Conservation (phyloP, 495 filamentous ascomycete genomes). For the Acidiella bohemica region DNA sequence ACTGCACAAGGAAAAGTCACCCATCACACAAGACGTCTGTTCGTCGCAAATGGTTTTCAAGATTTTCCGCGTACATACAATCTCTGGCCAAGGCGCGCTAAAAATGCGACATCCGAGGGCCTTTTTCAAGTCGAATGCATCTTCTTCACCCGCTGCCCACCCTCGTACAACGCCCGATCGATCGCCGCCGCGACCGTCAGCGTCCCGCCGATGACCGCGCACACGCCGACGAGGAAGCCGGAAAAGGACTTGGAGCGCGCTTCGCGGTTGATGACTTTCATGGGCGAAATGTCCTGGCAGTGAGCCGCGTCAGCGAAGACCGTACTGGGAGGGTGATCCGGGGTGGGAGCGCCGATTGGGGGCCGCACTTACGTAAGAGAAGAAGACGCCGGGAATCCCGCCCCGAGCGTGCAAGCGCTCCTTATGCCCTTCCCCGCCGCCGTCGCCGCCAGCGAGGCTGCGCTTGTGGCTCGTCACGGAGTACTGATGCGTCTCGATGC, state of each 20-base stretch:
- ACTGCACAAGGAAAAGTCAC: too few species aligned
- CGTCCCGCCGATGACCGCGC: slow-evolving; percentile 87
- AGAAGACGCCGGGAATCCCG: slow-evolving; percentile 95
- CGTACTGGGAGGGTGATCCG: too few species aligned
- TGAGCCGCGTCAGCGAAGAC: not conserved
- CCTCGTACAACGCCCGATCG: slow-evolving; percentile 85
- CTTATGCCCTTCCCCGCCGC: slow-evolving; percentile 71
- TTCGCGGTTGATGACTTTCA: slow-evolving; percentile 99
- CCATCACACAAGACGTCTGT: too few species aligned
- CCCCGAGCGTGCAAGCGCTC: slow-evolving; percentile 77
- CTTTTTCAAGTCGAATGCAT: slow-evolving; percentile 37
- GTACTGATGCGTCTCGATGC: slow-evolving; percentile 95
- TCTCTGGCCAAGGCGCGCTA: not conserved
- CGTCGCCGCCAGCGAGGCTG: slow-evolving; percentile 66
- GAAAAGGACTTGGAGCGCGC: slow-evolving; percentile 73
- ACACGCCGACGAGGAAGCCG: slow-evolving; percentile 83
- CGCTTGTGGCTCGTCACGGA: slow-evolving; percentile 91
- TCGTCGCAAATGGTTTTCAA: not conserved
- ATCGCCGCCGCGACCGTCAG: slow-evolving; percentile 90
- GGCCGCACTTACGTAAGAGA: slow-evolving; percentile 58
- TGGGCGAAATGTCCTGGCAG: slow-evolving; percentile 82
- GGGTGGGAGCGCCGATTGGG: too few species aligned
- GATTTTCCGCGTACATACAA: not conserved
- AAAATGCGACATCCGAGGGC: not conserved
- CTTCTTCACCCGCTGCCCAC: slow-evolving; percentile 71